Evolutionary conservation across 1,284 basidiomycete species (phyloP).

Genomic region (Pterulicium gracile): DNA sequence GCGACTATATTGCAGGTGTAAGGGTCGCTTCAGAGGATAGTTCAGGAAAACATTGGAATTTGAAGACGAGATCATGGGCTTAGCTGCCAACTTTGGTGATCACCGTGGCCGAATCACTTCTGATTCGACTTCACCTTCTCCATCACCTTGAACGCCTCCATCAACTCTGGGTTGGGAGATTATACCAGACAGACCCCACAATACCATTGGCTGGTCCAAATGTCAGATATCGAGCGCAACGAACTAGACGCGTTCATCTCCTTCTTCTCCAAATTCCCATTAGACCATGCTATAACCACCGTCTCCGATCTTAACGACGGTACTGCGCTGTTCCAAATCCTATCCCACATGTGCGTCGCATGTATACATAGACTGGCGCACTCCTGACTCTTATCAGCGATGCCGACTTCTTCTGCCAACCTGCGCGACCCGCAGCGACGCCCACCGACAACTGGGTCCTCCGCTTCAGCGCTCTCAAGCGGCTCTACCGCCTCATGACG

Average conservation of each 20-base stretch:
- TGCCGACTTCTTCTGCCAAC: constrained; percentile 64
- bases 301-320: constrained; percentile 68
- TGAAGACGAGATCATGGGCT: no score
- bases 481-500: constrained; percentile 78
- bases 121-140: background rate
- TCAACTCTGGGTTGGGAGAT: background rate
- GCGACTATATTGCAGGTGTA: no score
- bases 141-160: constrained; percentile 1
- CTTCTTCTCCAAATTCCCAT: constrained; percentile 66
- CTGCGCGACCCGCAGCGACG: constrained; percentile 42
- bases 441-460: constrained; percentile 82
- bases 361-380: constrained; percentile 3
- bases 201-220: constrained; percentile 12
- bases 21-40: no score
- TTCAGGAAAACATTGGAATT: no score
- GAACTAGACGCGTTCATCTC: constrained; percentile 70
- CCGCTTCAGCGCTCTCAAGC: constrained; percentile 75
- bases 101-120: background rate
- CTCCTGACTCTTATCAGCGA: constrained; percentile 38
- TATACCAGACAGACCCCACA: constrained; percentile 2
- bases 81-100: no score
- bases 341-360: constrained; percentile 54
- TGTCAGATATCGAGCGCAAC: constrained; percentile 41
- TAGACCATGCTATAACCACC: constrained; percentile 47
- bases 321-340: constrained; percentile 57